These are phyloP conservation scores for Gnomoniopsis sp. DNA, from an alignment of 2,329 filamentous ascomycete species.

Conservation along the genomic window DNA sequence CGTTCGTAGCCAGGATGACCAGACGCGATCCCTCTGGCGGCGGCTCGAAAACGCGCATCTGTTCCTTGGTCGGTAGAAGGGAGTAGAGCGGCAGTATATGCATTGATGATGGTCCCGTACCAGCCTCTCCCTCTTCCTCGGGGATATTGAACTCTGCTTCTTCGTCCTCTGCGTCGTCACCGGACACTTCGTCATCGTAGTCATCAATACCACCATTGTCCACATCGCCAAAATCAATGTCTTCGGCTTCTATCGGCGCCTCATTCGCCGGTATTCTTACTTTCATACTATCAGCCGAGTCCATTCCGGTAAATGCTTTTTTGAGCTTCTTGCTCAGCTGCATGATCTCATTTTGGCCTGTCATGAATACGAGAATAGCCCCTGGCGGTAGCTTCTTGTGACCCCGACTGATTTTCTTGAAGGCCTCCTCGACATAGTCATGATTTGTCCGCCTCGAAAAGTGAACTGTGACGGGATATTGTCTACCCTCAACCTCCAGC, in stretches of 20 bases:
- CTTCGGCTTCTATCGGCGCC: conserved; percentile 77
- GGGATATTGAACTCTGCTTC: conserved; percentile 66
- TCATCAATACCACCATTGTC: conserved; percentile 61
- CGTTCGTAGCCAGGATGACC: conserved; percentile 90
- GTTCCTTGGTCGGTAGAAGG: conserved; percentile 83
- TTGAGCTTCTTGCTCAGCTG: conserved; percentile 78
- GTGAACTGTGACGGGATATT: conserved; percentile 86
- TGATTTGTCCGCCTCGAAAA: conserved; percentile 78
- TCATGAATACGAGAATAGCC: conserved; percentile 90
- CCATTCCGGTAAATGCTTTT: conserved; percentile 58
- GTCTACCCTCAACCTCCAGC: conserved; percentile 84
- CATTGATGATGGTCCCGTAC: conserved; percentile 66
- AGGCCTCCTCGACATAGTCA: conserved; percentile 89
- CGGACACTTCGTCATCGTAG: conserved; percentile 55
- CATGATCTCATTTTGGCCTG: conserved; percentile 87
- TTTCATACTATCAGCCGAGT: conserved; percentile 56
- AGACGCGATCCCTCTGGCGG: conserved; percentile 79
- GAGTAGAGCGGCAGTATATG: conserved; percentile 95
- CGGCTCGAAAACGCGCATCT: conserved; percentile 84
- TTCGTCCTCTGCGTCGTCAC: conserved; percentile 57
- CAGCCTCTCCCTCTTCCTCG: conserved; percentile 60
- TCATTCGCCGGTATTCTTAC: conserved; percentile 76
- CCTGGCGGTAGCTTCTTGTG: conserved; percentile 88
- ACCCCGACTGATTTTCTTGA: conserved; percentile 79
- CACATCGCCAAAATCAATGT: conserved; percentile 74